Evolutionary conservation across 2,329 filamentous ascomycete species (phyloP), one percentile per base, ranked within the genome.

Genomic region (Exophiala sideris): DNA sequence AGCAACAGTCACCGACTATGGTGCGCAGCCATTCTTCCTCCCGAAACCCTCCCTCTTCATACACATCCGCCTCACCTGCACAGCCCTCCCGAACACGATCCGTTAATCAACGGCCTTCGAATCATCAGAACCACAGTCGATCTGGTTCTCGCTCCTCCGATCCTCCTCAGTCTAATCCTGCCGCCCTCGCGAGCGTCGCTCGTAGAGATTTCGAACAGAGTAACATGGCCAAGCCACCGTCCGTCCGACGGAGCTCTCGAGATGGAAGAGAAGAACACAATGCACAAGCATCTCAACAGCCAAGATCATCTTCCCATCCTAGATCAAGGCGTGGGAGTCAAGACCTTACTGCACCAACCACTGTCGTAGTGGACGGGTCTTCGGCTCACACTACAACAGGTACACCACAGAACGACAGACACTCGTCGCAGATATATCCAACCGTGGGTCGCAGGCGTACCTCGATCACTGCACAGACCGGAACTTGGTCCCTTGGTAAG

Each of bases 401-500:
- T 24, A 64, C 61, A 68, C 70, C 55, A 67, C 71, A 57, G 66
- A 78, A 81, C 58, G 71, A 74, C 44, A 78, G 80, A 64, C 69
- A 74, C 53, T 69, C 76, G 10, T 73, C 56, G 35, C 74, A 41
- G 70, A 76, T 54, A 45, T 59, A 64, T 54, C 53, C 65, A 63
- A 59, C 70, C 18, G 75, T 76, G 54, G 71, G 78, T 10, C 73
- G 78, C 50, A 75, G 83, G 62, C 75, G 84, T 65, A 96, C 92
- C 10, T 92, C 89, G 38, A 95, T 99, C 68, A 89, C 88, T 48
- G 91, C 91, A 2, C 85, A 88, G 44, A 91, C 91, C 10, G 94
- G 94, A 54, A 90, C 91, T 76, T 99, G 92, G 91, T 85, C 91
- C 52, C 78, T 99, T 48, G 92, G 92, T 56, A 97, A 97, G 78